Evolutionary conservation across 371 early-diverging fungal species (phyloP), one percentile per base, ranked within the genome.

Genomic region (Mortierella sp.): DNA sequence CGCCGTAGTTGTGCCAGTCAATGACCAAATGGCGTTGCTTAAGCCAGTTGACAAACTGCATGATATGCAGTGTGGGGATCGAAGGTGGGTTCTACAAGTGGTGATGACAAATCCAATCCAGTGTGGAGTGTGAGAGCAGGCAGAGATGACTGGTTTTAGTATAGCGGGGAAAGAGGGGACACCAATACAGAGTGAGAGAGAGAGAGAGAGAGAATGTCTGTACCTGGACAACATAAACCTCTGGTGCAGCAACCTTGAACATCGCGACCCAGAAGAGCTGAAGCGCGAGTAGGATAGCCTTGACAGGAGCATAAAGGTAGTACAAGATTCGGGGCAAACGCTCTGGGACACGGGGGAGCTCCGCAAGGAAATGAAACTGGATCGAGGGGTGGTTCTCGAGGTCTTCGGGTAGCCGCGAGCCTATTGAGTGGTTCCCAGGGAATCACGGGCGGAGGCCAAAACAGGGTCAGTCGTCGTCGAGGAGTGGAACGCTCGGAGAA

Each of bases 1-100:
- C 93, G 7, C 98, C 99, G 82, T 96, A 95, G 81, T 98, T 98
- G 81, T 98, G 99, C 99, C 98, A 98, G 81, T 98, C 99, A 63
- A 98, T 95, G 60, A 98, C 84, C 7, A 98, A 80, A 61, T 86
- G 83, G 5, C 91, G 82, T 28, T 88, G 83, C 12, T 90, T 89
- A 14, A 94, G 23, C 48, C 81, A 84, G 44, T 87, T 83, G 26
- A 94, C 84, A 4, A 89, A 30, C 45, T 90, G 93, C 43, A 88
- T 93, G 57, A 98, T 85, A 5, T 89, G 56, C 45, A 98, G 85
- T 2, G 97, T 96, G 1, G 99, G 99, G 55, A 98, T 92, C 1
- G 98, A 91, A 0, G 99, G 98, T 37, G 98, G 99, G 74, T 96
- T 98, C 97, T 98, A 85, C 19, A 52, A 37, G 37, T 37, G 37